Conservation (phyloP, 2,329 filamentous ascomycete species). For the Nannizzia gypsea region DNA sequence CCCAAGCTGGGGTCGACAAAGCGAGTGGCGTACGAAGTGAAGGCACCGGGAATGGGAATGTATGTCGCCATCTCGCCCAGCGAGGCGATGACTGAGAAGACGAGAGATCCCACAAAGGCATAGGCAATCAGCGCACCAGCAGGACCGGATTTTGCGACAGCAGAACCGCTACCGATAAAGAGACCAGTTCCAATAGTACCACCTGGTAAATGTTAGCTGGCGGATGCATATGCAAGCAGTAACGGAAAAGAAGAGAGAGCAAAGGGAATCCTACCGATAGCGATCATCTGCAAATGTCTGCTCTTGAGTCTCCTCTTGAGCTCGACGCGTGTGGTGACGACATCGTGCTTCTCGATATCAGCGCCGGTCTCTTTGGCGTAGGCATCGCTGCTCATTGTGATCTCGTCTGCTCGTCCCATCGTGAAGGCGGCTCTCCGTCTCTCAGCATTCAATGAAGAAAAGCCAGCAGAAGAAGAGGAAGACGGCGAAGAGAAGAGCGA, state of each 20-base stretch:
- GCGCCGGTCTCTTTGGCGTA: background rate
- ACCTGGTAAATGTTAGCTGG: slow-evolving; percentile 21
- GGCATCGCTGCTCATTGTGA: background rate
- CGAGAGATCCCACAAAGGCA: slow-evolving; percentile 56
- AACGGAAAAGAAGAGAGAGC: background rate
- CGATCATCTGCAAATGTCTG: slow-evolving; percentile 94
- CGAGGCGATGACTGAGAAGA: slow-evolving; percentile 62
- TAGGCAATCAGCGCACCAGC: slow-evolving; percentile 57
- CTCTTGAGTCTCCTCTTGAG: slow-evolving; percentile 71
- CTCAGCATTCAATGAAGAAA: background rate
- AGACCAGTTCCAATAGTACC: slow-evolving; percentile 62
- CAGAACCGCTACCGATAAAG: slow-evolving; percentile 55
- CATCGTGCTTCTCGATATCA: slow-evolving; percentile 29
- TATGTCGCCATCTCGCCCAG: slow-evolving; percentile 62
- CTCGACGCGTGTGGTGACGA: slow-evolving; percentile 46
- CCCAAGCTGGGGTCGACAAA: slow-evolving; percentile 62
- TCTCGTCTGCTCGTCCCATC: background rate
- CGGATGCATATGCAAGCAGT: background rate
- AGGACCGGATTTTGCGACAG: slow-evolving; percentile 53
- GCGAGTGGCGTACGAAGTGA: slow-evolving; percentile 62
- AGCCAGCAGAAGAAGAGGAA: background rate
- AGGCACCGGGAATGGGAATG: slow-evolving; percentile 64
- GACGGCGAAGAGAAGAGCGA: background rate
- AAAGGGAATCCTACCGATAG: slow-evolving; percentile 48
- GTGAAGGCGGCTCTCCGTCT: background rate